Base-by-base conservation (phyloP, 352 stramenopile species). In the Phytophthora vignae region DNA sequence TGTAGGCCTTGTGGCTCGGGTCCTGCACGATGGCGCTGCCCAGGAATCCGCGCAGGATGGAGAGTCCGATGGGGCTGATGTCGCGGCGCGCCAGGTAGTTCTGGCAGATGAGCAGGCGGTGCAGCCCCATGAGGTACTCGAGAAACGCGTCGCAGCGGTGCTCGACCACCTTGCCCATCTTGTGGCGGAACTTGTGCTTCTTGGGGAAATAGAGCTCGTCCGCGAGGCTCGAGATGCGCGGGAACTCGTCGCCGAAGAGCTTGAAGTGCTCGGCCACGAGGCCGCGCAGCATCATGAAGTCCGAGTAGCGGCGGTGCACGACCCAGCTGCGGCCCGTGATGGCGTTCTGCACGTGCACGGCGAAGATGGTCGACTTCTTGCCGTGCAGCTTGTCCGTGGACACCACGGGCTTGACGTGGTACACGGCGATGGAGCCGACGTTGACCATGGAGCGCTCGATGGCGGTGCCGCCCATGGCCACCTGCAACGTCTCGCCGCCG, bases 261-360 rank as follows among this genome's bases (percentile, higher is more conserved):
- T 86, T 78, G 40, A 93, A 90, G 67, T 90, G 83, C 40, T 79
- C 72, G 15, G 59, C 40, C 12, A 93, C 64, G 27, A 88, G 82
- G n/a, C 69, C 67, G 11, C 85, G 84, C 22, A 93, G 73, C 56
- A 80, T 75, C 53, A 87, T 56, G 33, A 93, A 93, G 69, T 93
- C 86, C 61, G 81, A 80, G 75, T 80, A 93, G 29, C 76, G 74
- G 38, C 86, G 86, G 69, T 90, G 78, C 52, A 93, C 84, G 46
- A 93, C 78, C 86, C 86, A 93, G 31, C 80, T 90, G 33, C 84
- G 81, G 14, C 86, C 86, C 10, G 79, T 84, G 53, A 92, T 90
- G 48, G 86, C 84, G 56, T 92, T 93, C 72, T 92, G 86, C 55
- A 91, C 77, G 57, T 92, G 76, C 14, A 92, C 79, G 0, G 83